Conservation (phyloP, 371 early-diverging fungal species). For the Rhizomucor pusillus region DNA sequence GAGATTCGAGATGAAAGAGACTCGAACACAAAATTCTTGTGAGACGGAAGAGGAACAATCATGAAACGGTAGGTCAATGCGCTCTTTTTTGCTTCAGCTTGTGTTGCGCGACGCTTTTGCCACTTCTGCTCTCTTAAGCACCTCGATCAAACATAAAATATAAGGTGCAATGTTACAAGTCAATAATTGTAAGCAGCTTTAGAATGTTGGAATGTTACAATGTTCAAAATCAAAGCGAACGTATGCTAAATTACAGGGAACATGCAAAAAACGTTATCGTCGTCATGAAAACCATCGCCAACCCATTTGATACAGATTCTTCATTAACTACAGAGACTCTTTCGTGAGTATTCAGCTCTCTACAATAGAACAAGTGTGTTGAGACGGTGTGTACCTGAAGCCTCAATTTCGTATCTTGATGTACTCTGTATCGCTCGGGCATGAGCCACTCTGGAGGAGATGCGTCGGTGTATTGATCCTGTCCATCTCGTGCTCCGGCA, state of each 20-base stretch:
- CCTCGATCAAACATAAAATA: too few relatives aligned
- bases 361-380: neutral
- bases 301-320: neutral
- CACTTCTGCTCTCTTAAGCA: too few relatives aligned
- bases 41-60: neutral
- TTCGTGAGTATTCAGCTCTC: neutral
- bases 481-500: conserved; percentile 3
- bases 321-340: neutral
- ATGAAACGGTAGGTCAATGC: too few relatives aligned
- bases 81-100: too few relatives aligned
- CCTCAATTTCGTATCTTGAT: conserved; percentile 29
- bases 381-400: conserved; percentile 33
- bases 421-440: conserved; percentile 41
- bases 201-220: too few relatives aligned
- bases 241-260: too few relatives aligned
- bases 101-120: too few relatives aligned
- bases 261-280: too few relatives aligned
- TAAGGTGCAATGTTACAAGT: too few relatives aligned
- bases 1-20: too few relatives aligned
- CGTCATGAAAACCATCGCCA: neutral
- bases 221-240: too few relatives aligned
- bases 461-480: conserved; percentile 2
- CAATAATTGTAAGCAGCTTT: too few relatives aligned
- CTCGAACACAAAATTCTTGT: neutral
- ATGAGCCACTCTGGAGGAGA: conserved; percentile 46